Evolutionary conservation across 768 basidiomycete genomes (phyloP).

Genomic region (Psilocybe sp.): DNA sequence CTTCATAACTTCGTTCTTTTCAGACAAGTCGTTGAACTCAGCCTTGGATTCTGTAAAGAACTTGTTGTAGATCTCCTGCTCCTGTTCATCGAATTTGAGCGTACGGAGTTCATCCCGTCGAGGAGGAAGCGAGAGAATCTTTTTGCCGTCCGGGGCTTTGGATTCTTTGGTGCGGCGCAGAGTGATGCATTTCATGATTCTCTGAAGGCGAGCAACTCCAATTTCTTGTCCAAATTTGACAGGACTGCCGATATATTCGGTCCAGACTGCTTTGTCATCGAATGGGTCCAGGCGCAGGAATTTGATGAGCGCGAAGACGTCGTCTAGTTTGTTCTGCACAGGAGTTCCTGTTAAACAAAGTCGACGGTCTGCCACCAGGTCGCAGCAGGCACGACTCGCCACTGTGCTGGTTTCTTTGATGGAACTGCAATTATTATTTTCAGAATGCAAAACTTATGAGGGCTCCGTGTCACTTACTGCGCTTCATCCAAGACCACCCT

Average conservation of each 20-base stretch:
- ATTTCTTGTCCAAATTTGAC: conserved; percentile 90
- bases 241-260: conserved; percentile 86
- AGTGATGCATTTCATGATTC: conserved; percentile 95
- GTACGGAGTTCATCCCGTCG: conserved; percentile 86
- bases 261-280: conserved; percentile 92
- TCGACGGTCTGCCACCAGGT: conserved; percentile 89
- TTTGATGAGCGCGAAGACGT: conserved; percentile 95
- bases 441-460: neutral
- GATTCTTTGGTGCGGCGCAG: conserved; percentile 95
- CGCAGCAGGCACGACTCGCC: conserved; percentile 92
- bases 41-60: conserved; percentile 90
- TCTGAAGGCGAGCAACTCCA: conserved; percentile 91
- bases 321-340: conserved; percentile 98
- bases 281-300: conserved; percentile 91
- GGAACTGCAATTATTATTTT: conserved; percentile 48
- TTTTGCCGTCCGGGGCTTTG: conserved; percentile 74
- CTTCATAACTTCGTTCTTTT: conserved; percentile 94
- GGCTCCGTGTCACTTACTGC: conserved; percentile 63
- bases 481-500: conserved; percentile 91
- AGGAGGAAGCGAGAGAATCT: conserved; percentile 84
- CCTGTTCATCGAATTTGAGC: conserved; percentile 80
- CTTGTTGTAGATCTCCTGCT: conserved; percentile 82
- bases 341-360: conserved; percentile 97
- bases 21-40: conserved; percentile 83
- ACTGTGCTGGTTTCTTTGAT: conserved; percentile 97